Percentiles rank a stretch among this genome's conserved stretches.
These are phyloP conservation scores for Penicillium aurantiogriseum DNA, from an alignment of 2,329 filamentous ascomycete genomes.

Conservation along the genomic window DNA sequence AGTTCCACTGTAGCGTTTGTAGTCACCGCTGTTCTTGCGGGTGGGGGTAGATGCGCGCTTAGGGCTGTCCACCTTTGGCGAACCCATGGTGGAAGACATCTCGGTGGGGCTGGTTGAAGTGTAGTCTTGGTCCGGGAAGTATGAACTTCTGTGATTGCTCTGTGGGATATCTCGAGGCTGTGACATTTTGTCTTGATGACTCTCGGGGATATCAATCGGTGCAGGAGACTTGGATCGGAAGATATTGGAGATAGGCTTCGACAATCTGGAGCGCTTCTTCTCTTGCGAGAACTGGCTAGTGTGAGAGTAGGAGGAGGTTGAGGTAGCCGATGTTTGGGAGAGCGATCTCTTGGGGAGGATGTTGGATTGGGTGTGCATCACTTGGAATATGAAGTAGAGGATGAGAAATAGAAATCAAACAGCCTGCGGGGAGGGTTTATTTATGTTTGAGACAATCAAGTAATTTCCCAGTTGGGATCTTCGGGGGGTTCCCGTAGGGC, in stretches of 20 bases:
- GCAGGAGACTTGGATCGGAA: slow-evolving; percentile 26
- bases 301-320: slow-evolving; percentile 19
- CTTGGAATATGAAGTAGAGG: slow-evolving; percentile 5
- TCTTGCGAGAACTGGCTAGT: slow-evolving; percentile 17
- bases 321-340: slow-evolving; percentile 22
- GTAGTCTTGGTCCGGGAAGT: slow-evolving; percentile 13
- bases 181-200: slow-evolving; percentile 10
- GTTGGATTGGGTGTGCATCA: slow-evolving; percentile 18
- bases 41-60: slow-evolving; percentile 23
- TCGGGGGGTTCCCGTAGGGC: slow-evolving; percentile 19
- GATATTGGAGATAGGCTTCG: slow-evolving; percentile 17
- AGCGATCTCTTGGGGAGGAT: slow-evolving; percentile 18
- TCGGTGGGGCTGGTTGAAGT: slow-evolving; percentile 20
- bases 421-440: slow-evolving; percentile 11
- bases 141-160: slow-evolving; percentile 13
- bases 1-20: slow-evolving; percentile 42
- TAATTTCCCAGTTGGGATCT: slow-evolving; percentile 1
- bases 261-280: slow-evolving; percentile 13
- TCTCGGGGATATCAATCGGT: slow-evolving; percentile 19
- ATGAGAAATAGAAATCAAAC: background rate
- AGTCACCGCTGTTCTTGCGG: slow-evolving; percentile 33
- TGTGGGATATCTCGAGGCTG: slow-evolving; percentile 17
- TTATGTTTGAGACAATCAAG: slow-evolving; percentile 13
- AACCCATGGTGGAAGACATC: slow-evolving; percentile 22
- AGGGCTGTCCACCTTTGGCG: slow-evolving; percentile 15